Evolutionary conservation across 345 rosid species (phyloP), one percentile per base, ranked within the genome.

Genomic region (Hirschfeldia incana): DNA sequence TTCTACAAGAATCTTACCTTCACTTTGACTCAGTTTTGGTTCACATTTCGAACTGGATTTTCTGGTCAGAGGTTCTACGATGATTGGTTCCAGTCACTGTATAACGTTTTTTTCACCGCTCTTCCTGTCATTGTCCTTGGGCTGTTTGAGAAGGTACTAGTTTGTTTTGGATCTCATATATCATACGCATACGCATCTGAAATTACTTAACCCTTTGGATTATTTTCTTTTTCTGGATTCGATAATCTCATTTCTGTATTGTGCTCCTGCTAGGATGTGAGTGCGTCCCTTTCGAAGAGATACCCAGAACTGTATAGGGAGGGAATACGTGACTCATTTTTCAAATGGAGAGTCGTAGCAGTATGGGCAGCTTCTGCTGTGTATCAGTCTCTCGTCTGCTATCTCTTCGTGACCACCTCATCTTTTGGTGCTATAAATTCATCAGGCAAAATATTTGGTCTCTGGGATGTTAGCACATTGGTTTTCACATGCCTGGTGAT

Each of bases 41-140:
- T 95, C 88, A 95, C 99, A 83, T 93, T 95, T 77, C 86, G 88
- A 78, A 87, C 97, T 62, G 97, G 98, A 77, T 95, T 91, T 88
- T 95, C 98, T 84, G 99, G 99, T 73, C 99, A 95, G 86, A 88
- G 99, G 81, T 93, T 91, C 81, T 95, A 95, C 74, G 98, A 95
- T 70, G 99, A 95, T 88, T 95, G 99, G 99, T 95, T 93, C 87
- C 98, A 95, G 85, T 95, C 99, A 57, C 77, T 91, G 75, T 91
- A 87, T 77, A 95, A 95, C 72, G 97, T 93, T 78, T 85, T 95
- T 81, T 93, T 95, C 78, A 93, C 96, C 8, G 92, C 98, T 46
- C 85, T 95, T 77, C 99, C 98, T 0, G 99, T 93, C 59, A 88
- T 95, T 76, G 84, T 90, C 46, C 88, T 93, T 57, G 98, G 99